A percentile compares a stretch with the other conserved stretches of the same genome.
Conservation (phyloP, 2,329 filamentous ascomycete genomes). For the Pleurostoma richardsiae region DNA sequence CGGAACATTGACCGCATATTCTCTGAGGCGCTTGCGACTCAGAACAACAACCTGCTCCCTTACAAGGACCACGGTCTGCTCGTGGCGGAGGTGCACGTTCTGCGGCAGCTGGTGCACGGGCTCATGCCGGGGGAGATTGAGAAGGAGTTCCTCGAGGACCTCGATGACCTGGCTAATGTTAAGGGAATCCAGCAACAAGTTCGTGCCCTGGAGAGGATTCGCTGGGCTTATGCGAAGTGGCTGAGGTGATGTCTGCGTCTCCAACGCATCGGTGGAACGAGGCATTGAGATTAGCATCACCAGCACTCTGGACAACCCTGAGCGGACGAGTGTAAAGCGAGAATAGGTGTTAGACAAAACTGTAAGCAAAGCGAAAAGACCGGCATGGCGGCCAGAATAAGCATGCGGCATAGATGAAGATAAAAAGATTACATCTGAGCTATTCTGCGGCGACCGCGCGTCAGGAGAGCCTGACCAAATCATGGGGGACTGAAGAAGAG, state of each 20-base stretch:
- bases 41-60: conserved; percentile 68
- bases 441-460: too few species aligned
- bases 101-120: conserved; percentile 63
- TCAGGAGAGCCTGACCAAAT: too few species aligned
- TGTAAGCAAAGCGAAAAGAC: too few species aligned
- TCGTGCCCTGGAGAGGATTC: conserved; percentile 74
- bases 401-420: too few species aligned
- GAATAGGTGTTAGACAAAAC: too few species aligned
- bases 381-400: too few species aligned
- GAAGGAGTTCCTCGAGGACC: conserved; percentile 82
- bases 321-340: too few species aligned
- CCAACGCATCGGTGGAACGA: too few species aligned
- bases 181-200: conserved; percentile 74
- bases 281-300: too few species aligned
- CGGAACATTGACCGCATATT: conserved; percentile 84
- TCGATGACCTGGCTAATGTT: conserved; percentile 80
- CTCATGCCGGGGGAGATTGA: conserved; percentile 71
- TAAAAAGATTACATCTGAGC: too few species aligned
- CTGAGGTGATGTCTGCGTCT: conserved; percentile 24
- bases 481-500: too few species aligned
- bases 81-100: conserved; percentile 81
- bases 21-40: conserved; percentile 57
- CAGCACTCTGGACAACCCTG: too few species aligned
- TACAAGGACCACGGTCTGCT: conserved; percentile 92
- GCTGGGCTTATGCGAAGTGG: conserved; percentile 88